Percentiles rank a stretch among this genome's conserved stretches.
phyloP scores from a whole-genome alignment of 306 rosid species.

The Adenanthera pavonina region DNA sequence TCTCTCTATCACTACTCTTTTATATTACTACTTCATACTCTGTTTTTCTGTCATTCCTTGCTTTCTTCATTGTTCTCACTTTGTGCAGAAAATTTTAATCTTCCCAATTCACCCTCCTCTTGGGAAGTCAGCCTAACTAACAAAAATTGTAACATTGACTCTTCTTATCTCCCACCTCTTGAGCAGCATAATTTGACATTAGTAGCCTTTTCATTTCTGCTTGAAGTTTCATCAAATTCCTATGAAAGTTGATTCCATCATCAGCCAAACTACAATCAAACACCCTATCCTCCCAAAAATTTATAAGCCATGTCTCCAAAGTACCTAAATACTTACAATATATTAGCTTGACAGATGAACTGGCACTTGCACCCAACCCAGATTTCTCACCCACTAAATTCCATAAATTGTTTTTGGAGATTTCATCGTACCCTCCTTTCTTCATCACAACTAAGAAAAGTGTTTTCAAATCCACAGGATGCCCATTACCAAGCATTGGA shows the following conservation, averaged over 20 bases:
- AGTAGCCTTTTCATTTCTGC: constrained; percentile 44
- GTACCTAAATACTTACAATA: constrained; percentile 57
- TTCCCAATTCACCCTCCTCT: too few species aligned
- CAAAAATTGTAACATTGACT: not conserved
- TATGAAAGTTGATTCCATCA: constrained; percentile 42
- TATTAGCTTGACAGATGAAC: constrained; percentile 56
- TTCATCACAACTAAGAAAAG: constrained; percentile 60
- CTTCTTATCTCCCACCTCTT: constrained; percentile 27
- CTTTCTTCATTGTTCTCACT: too few species aligned
- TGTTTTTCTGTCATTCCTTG: too few species aligned
- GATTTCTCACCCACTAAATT: constrained; percentile 60
- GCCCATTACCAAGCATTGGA: constrained; percentile 63
- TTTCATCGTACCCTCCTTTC: constrained; percentile 66
- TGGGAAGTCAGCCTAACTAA: too few species aligned
- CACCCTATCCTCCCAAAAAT: constrained; percentile 41
- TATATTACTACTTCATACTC: too few species aligned
- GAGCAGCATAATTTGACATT: constrained; percentile 18
- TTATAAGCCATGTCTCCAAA: constrained; percentile 53
- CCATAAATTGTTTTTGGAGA: constrained; percentile 54
- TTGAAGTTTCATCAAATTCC: constrained; percentile 56
- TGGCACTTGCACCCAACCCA: constrained; percentile 53
- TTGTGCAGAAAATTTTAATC: too few species aligned
- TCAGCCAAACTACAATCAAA: constrained; percentile 45
- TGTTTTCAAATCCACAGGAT: constrained; percentile 57
- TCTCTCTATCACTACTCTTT: too few species aligned